Evolutionary conservation across 306 rosid species (phyloP).

Genomic region (Prunus armeniaca): DNA sequence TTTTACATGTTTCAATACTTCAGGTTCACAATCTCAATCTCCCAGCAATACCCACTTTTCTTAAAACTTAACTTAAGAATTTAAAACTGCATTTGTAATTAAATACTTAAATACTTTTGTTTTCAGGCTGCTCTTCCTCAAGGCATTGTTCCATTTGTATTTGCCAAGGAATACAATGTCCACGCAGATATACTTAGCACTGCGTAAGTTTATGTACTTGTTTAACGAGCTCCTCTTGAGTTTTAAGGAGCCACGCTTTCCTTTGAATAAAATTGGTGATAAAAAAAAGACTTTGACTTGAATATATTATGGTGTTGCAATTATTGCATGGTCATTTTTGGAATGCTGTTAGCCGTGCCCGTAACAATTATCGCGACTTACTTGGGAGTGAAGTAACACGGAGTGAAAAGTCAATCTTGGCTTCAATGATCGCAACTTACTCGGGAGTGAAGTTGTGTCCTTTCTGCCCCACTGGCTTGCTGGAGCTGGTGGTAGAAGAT

Average conservation of each 20-base stretch:
- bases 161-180: conserved; percentile 85
- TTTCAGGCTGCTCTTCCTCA: conserved; percentile 90
- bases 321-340: conserved; percentile 75
- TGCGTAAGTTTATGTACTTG: conserved; percentile 53
- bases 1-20: conserved; percentile 76
- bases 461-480: too few relatives aligned
- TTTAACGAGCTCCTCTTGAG: neutral
- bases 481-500: too few relatives aligned
- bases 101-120: neutral
- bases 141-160: conserved; percentile 91
- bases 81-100: neutral
- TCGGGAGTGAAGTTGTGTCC: too few relatives aligned
- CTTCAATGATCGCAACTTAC: too few relatives aligned
- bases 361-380: conserved; percentile 67
- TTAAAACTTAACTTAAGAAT: too few relatives aligned
- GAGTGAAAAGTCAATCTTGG: too few relatives aligned
- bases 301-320: neutral
- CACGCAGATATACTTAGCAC: conserved; percentile 92
- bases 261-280: too few relatives aligned
- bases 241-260: too few relatives aligned
- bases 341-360: conserved; percentile 80
- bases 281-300: neutral
- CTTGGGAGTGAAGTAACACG: too few relatives aligned
- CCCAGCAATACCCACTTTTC: neutral
- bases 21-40: conserved; percentile 44